These are phyloP conservation scores for Smittium mucronatum DNA, from an alignment of 371 early-diverging fungal species.

Conservation along the genomic window DNA sequence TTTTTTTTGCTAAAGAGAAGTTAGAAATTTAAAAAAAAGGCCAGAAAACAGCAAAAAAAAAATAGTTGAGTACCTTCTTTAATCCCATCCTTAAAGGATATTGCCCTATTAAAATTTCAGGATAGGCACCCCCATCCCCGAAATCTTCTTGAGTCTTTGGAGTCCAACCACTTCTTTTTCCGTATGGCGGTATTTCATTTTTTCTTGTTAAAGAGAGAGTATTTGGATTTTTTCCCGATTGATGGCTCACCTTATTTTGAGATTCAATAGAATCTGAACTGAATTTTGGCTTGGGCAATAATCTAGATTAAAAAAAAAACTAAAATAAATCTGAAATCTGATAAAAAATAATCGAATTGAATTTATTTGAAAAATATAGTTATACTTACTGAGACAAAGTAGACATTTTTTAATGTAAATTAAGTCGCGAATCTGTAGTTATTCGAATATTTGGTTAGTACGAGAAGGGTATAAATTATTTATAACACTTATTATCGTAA, in stretches of 20 bases:
- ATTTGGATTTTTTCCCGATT: neutral
- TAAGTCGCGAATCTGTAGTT: no score
- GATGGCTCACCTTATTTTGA: neutral
- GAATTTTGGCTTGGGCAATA: conserved; percentile 15
- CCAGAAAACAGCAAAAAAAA: no score
- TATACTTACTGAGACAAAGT: neutral
- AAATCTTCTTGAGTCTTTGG: conserved; percentile 77
- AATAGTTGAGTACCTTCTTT: conserved; percentile 30
- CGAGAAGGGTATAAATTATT: no score
- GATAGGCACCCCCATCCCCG: conserved; percentile 93
- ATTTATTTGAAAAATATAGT: neutral
- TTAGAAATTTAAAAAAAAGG: no score
- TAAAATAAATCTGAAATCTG: neutral
- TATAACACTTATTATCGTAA: no score
- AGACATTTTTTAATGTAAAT: neutral
- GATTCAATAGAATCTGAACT: neutral
- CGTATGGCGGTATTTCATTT: conserved; percentile 57
- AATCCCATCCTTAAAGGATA: conserved; percentile 90
- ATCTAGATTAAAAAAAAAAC: conserved; percentile 4
- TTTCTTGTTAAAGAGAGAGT: neutral
- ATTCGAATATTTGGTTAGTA: no score
- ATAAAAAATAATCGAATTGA: no score
- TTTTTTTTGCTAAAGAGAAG: conserved; percentile 38
- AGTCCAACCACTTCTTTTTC: conserved; percentile 59
- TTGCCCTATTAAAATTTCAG: conserved; percentile 81